phyloP scores from a whole-genome alignment of 768 basidiomycete genomes.

The Kwoniella dejecticola region DNA sequence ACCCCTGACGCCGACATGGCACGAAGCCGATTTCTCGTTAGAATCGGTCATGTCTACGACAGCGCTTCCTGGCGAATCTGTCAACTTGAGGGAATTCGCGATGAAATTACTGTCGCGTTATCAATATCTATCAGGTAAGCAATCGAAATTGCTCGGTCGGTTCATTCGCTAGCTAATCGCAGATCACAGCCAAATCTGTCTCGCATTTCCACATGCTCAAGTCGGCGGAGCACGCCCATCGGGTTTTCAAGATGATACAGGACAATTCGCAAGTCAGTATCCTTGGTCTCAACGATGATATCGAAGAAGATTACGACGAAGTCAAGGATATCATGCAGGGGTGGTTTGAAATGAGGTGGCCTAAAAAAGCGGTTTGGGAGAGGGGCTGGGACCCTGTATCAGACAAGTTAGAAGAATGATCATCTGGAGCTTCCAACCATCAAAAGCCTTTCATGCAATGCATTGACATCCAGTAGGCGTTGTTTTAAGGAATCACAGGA shows the following conservation, averaged over 20 bases:
- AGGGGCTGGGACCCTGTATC: conserved; percentile 30
- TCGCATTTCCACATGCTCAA: conserved; percentile 53
- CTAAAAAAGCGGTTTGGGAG: conserved; percentile 43
- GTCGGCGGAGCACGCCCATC: conserved; percentile 33
- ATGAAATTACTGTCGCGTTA: conserved; percentile 52
- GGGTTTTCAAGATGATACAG: conserved; percentile 41
- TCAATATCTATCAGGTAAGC: conserved; percentile 48
- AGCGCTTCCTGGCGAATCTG: conserved; percentile 34
- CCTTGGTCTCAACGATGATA: conserved; percentile 52
- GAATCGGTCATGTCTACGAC: conserved; percentile 38
- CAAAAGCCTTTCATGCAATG: conserved; percentile 6
- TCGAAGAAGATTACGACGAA: conserved; percentile 43
- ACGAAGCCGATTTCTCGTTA: conserved; percentile 51
- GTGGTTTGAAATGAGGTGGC: conserved; percentile 45
- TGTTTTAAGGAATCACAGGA: not conserved
- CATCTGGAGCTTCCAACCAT: not conserved
- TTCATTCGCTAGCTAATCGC: no score
- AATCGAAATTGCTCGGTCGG: no score
- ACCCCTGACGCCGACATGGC: conserved; percentile 52
- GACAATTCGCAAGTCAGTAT: conserved; percentile 33
- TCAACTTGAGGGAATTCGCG: conserved; percentile 37
- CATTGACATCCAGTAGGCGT: not conserved
- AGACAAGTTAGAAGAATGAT: conserved; percentile 11
- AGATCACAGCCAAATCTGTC: conserved; percentile 21
- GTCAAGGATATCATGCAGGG: conserved; percentile 32